A percentile compares a stretch with the other conserved stretches of the same genome.
Evolutionary conservation across 495 filamentous ascomycete genomes (phyloP).

Genomic region (Hypoxylon cercidicola): DNA sequence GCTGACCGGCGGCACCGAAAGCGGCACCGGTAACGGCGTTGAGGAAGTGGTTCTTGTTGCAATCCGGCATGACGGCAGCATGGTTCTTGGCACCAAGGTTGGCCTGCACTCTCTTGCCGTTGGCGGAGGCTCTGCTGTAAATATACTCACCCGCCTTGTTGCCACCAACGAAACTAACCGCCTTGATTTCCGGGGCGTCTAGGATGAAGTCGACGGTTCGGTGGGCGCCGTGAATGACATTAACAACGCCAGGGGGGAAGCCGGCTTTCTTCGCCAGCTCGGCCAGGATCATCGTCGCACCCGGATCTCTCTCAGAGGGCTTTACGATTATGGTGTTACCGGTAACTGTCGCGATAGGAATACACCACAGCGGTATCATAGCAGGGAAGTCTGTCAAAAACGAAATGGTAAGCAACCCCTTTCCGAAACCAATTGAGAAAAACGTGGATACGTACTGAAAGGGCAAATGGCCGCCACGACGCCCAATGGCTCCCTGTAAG

Average conservation of each 20-base stretch:
- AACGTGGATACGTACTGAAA: conserved; percentile 77
- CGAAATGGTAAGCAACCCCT: conserved; percentile 30
- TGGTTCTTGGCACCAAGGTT: conserved; percentile 99
- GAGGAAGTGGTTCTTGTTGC: conserved; percentile 96
- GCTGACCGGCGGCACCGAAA: conserved; percentile 95
- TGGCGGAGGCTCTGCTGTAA: conserved; percentile 86
- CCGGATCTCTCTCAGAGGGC: conserved; percentile 98
- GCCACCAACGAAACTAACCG: conserved; percentile 96
- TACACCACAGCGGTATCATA: conserved; percentile 99
- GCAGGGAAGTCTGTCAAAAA: conserved; percentile 85
- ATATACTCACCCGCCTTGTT: conserved; percentile 99
- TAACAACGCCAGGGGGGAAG: conserved; percentile 93
- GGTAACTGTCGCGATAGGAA: conserved; percentile 92
- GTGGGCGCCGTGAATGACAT: conserved; percentile 91
- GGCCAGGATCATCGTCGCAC: conserved; percentile 96
- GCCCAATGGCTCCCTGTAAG: conserved; percentile 91
- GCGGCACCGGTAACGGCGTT: conserved; percentile 95
- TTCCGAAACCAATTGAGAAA: background rate
- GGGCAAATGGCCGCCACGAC: conserved; percentile 98
- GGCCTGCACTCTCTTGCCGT: conserved; percentile 93
- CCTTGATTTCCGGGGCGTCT: conserved; percentile 95
- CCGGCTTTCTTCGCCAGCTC: conserved; percentile 92
- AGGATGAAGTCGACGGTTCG: conserved; percentile 97
- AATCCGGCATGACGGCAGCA: conserved; percentile 92
- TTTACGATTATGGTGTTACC: conserved; percentile 96